These are phyloP conservation scores for Apiospora rasikravindrae DNA, from an alignment of 2,329 filamentous ascomycete genomes.

Conservation along the genomic window DNA sequence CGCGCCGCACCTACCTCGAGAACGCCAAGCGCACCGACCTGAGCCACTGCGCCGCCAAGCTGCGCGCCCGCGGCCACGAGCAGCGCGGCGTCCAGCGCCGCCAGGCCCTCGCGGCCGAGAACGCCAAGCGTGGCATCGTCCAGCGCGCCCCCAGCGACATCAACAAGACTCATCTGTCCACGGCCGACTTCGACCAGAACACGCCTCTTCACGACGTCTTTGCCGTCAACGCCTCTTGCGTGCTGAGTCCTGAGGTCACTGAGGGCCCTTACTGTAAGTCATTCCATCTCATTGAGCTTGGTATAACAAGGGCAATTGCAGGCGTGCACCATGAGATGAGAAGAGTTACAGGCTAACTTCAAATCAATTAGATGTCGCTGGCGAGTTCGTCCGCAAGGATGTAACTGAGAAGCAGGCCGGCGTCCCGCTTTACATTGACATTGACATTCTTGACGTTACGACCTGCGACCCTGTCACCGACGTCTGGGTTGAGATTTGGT, in stretches of 20 bases:
- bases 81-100: slow-evolving; percentile 51
- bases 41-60: slow-evolving; percentile 50
- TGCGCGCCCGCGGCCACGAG: slow-evolving; percentile 53
- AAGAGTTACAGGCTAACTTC: not conserved
- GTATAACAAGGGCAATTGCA: not conserved
- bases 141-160: slow-evolving; percentile 41
- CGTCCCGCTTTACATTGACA: slow-evolving; percentile 54
- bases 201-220: slow-evolving; percentile 46
- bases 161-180: slow-evolving; percentile 38
- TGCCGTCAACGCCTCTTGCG: slow-evolving; percentile 49
- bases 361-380: slow-evolving; percentile 46
- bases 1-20: slow-evolving; percentile 53
- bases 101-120: slow-evolving; percentile 43
- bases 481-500: slow-evolving; percentile 59
- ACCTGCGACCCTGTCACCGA: slow-evolving; percentile 57
- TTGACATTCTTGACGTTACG: slow-evolving; percentile 59
- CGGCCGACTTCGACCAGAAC: slow-evolving; percentile 35
- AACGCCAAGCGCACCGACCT: slow-evolving; percentile 48
- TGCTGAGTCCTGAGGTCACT: slow-evolving; percentile 58
- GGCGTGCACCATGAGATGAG: not conserved
- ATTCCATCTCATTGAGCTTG: not conserved
- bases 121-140: slow-evolving; percentile 25
- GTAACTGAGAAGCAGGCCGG: slow-evolving; percentile 53
- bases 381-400: slow-evolving; percentile 55
- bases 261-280: slow-evolving; percentile 57